Conservation (phyloP, 768 basidiomycete species). For the Tylopilus vinaceipallidus region DNA sequence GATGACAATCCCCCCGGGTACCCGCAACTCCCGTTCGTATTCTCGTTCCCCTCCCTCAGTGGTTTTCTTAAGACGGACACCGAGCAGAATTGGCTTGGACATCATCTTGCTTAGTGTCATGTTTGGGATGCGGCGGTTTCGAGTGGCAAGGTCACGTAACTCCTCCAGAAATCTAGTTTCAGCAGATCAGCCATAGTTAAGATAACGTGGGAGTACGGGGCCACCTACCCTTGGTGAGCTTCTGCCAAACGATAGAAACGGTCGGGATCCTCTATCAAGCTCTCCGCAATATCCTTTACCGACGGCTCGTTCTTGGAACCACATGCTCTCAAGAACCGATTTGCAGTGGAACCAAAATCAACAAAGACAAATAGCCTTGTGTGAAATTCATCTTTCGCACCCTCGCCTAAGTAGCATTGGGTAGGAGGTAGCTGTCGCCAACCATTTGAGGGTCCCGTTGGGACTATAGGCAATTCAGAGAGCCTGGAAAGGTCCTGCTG, state of each 20-base stretch:
- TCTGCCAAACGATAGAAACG: constrained; percentile 67
- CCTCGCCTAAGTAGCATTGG: constrained; percentile 64
- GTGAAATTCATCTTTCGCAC: constrained; percentile 56
- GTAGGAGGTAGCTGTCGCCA: constrained; percentile 46
- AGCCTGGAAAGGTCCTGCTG: constrained; percentile 50
- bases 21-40: constrained; percentile 56
- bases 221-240: constrained; percentile 59
- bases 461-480: constrained; percentile 55
- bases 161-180: constrained; percentile 67
- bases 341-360: constrained; percentile 77
- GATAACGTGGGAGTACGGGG: neutral
- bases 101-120: constrained; percentile 57
- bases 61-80: constrained; percentile 51
- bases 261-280: constrained; percentile 61
- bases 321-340: constrained; percentile 77
- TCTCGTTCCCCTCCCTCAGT: constrained; percentile 59
- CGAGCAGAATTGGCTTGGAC: constrained; percentile 65
- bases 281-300: constrained; percentile 71
- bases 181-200: neutral
- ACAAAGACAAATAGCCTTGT: constrained; percentile 82
- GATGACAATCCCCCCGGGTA: constrained; percentile 66
- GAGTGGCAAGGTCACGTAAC: constrained; percentile 77
- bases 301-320: constrained; percentile 84
- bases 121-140: constrained; percentile 50
- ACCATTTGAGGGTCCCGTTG: neutral